A percentile compares a stretch with the other conserved stretches of the same genome.
Conservation (phyloP, 306 rosid species). For the Prunus davidiana region DNA sequence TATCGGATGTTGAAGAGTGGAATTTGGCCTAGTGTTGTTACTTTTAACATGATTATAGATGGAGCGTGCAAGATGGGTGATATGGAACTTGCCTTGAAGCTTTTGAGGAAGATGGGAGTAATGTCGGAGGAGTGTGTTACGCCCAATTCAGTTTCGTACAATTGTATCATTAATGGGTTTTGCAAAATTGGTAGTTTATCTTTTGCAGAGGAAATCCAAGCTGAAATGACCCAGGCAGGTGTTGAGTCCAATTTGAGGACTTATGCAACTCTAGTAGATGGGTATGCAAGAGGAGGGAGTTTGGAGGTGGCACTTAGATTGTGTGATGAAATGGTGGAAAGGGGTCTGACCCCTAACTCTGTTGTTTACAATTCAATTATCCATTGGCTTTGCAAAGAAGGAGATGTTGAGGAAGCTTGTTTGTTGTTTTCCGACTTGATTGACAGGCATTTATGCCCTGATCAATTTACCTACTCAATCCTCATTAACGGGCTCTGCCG, state of each 20-base stretch:
- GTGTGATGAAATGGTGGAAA: constrained; percentile 52
- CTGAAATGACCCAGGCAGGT: constrained; percentile 42
- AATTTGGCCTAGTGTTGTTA: constrained; percentile 45
- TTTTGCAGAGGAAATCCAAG: constrained; percentile 36
- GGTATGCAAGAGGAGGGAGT: constrained; percentile 44
- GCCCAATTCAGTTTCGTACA: constrained; percentile 49
- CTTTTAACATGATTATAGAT: constrained; percentile 57
- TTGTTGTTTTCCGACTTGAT: constrained; percentile 47
- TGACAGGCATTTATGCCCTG: constrained; percentile 37
- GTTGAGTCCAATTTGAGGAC: constrained; percentile 38
- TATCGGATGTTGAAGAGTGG: constrained; percentile 50
- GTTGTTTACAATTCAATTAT: constrained; percentile 51
- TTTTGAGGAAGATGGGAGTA: constrained; percentile 31
- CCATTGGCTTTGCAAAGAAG: constrained; percentile 49
- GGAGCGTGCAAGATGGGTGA: constrained; percentile 46
- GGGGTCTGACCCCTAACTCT: constrained; percentile 45
- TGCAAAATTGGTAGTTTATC: constrained; percentile 42
- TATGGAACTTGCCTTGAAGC: constrained; percentile 50
- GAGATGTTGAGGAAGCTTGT: constrained; percentile 46
- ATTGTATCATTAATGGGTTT: constrained; percentile 50
- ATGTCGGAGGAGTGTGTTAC: constrained; percentile 34
- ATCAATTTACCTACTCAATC: constrained; percentile 55
- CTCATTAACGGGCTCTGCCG: constrained; percentile 46
- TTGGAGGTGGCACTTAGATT: constrained; percentile 50
- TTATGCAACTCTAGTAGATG: constrained; percentile 53